Percentiles rank a stretch among this genome's conserved stretches.
phyloP scores from a whole-genome alignment of 164 flowering plant genomes.

The Euptelea pleiosperma region DNA sequence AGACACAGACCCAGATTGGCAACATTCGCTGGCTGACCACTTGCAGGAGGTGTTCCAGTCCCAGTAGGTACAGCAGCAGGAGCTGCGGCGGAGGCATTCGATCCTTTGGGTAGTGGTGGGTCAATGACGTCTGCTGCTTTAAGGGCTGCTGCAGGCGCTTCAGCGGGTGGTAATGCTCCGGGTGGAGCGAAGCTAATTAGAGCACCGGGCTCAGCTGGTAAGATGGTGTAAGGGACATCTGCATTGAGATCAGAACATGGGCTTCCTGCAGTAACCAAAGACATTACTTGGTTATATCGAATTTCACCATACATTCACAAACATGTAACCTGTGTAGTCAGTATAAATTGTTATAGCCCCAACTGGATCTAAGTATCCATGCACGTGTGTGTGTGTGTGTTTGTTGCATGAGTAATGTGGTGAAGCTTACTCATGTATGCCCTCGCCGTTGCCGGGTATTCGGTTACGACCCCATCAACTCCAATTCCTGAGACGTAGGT shows the following conservation, averaged over 20 bases:
- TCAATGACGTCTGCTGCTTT: slow-evolving; percentile 38
- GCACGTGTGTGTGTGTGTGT: too few species aligned
- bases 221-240: slow-evolving; percentile 18
- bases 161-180: slow-evolving; percentile 36
- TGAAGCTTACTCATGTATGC: slow-evolving; percentile 58
- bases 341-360: not conserved
- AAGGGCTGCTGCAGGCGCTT: slow-evolving; percentile 39
- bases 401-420: not conserved
- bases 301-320: not conserved
- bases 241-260: slow-evolving; percentile 38
- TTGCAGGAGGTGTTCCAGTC: too few species aligned
- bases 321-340: not conserved
- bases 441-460: slow-evolving; percentile 73
- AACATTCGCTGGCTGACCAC: slow-evolving; percentile 15
- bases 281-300: not conserved
- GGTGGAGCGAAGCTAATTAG: slow-evolving; percentile 20
- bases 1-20: slow-evolving; percentile 29
- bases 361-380: not conserved
- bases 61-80: slow-evolving; percentile 16
- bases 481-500: slow-evolving; percentile 27
- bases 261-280: slow-evolving; percentile 38
- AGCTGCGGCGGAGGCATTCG: not conserved
- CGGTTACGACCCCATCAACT: slow-evolving; percentile 69
- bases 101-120: slow-evolving; percentile 63
- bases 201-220: slow-evolving; percentile 36